Base-by-base conservation (phyloP, 192 early-diverging fungal genomes). In the Backusella morwellensis region DNA sequence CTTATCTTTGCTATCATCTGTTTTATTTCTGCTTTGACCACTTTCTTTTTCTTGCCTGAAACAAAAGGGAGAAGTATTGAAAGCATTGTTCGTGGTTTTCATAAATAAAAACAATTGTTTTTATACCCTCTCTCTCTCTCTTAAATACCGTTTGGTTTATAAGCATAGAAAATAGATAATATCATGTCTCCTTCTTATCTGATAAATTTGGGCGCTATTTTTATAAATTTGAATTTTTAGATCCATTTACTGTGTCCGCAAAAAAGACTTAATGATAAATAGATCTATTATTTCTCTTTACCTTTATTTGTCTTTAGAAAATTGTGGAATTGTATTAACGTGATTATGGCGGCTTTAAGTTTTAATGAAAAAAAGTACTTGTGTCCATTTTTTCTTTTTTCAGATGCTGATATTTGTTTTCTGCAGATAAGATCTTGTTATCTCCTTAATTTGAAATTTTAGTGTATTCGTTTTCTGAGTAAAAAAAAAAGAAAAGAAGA, bases 11-110 rank as follows among this genome's bases (percentile, higher is more conserved):
- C 71, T 23, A 70, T 63, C 21, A 54, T 72, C 32, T 59, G 42
- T n/a, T 26, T 66, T 32, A 72, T 79, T 29, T 63, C 71, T 23
- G 72, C 78, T 8, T 42, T 73, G 4, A 81, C 86, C 35, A 89
- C 87, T 15, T 73, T 77, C 50, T 68, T 54, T 34, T 78, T 79
- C 41, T 78, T 90, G 7, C 89, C 86, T 11, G 89, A 89, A 77
- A 89, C 86, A 38, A 86, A 89, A 76, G 86, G 86, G 19, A 74
- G 83, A 76, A 81, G 81, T 41, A 77, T 86, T 50, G 92, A 94
- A 70, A 90, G 91, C 32, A 87, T 87, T 23, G 76, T 80, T 35
- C 17, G 9, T 36, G 34, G 35, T n/a, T 68, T 40, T 19, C 52
- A 54, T 54, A 54, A 21, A 54, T 54, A 54, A 54, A 21, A 7